Percentiles rank a stretch among this genome's conserved stretches.
phyloP scores from a whole-genome alignment of 495 filamentous ascomycete species.

The Platismatia glauca region DNA sequence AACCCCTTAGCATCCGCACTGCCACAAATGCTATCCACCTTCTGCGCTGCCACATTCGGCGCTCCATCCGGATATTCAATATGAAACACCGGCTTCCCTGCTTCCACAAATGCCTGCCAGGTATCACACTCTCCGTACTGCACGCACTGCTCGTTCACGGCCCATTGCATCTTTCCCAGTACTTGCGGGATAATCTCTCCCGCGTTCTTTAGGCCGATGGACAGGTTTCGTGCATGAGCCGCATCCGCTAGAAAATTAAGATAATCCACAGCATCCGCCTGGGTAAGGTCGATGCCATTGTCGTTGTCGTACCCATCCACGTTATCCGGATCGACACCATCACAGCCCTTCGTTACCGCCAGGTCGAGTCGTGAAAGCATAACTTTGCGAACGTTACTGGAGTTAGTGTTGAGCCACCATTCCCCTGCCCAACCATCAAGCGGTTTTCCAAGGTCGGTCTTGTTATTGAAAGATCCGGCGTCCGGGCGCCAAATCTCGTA shows the following conservation, averaged over 20 bases:
- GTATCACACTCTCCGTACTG: constrained; percentile 48
- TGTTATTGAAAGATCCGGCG: constrained; percentile 37
- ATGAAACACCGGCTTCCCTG: constrained; percentile 62
- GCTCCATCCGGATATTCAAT: constrained; percentile 51
- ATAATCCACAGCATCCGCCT: constrained; percentile 46
- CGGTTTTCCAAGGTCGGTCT: constrained; percentile 41
- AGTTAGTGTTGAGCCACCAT: constrained; percentile 54
- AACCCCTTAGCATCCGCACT: constrained; percentile 37
- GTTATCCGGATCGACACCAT: constrained; percentile 66
- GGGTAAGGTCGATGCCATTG: constrained; percentile 48
- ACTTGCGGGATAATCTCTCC: constrained; percentile 49
- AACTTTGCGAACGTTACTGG: constrained; percentile 48
- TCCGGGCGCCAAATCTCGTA: constrained; percentile 55
- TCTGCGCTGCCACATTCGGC: constrained; percentile 26
- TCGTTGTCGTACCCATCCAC: constrained; percentile 56
- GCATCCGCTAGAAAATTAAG: constrained; percentile 49
- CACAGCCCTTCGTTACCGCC: constrained; percentile 53
- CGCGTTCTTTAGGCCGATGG: constrained; percentile 60
- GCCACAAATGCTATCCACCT: constrained; percentile 34
- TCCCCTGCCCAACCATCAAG: constrained; percentile 58
- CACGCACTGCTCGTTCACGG: constrained; percentile 66
- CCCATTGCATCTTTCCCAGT: constrained; percentile 51
- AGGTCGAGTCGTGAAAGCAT: constrained; percentile 50
- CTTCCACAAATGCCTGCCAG: constrained; percentile 47
- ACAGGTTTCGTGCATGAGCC: constrained; percentile 39